Percentiles rank a stretch among this genome's conserved stretches.
phyloP scores from a whole-genome alignment of 176 grass and related monocot species.

The Hyparrhenia diplandra region DNA sequence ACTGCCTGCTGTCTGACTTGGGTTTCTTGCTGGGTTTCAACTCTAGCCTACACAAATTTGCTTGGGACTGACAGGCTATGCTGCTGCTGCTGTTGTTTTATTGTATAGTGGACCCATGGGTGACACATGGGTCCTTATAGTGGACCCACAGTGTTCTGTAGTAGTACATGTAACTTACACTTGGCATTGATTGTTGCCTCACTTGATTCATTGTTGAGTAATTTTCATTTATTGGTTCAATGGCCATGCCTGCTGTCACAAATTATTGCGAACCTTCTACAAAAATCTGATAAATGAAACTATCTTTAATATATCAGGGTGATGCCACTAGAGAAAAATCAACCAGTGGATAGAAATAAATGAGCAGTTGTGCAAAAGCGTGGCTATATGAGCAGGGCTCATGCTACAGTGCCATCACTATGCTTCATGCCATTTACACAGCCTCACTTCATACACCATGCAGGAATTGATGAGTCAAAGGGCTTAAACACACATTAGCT shows the following conservation, averaged over 20 bases:
- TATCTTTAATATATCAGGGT: neutral
- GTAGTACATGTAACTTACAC: too few species aligned
- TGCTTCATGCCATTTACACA: neutral
- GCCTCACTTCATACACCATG: neutral
- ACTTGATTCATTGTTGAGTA: too few species aligned
- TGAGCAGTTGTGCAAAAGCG: neutral
- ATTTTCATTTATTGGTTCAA: too few species aligned
- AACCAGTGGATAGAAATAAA: neutral
- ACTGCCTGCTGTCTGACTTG: neutral
- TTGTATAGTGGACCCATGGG: neutral
- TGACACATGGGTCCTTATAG: too few species aligned
- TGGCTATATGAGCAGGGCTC: neutral
- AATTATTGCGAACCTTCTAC: neutral
- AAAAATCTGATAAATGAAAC: neutral
- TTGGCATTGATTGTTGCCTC: too few species aligned
- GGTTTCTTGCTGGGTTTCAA: neutral
- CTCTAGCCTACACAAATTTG: neutral
- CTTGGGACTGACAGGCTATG: too few species aligned
- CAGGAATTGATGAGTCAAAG: neutral
- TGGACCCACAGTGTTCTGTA: too few species aligned
- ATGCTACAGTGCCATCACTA: neutral
- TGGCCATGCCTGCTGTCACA: neutral
- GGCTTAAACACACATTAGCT: neutral
- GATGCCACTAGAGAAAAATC: neutral
- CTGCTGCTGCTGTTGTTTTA: too few species aligned